Evolutionary conservation across 345 rosid genomes (phyloP), one percentile per base, ranked within the genome.

Genomic region (Salix udensis): DNA sequence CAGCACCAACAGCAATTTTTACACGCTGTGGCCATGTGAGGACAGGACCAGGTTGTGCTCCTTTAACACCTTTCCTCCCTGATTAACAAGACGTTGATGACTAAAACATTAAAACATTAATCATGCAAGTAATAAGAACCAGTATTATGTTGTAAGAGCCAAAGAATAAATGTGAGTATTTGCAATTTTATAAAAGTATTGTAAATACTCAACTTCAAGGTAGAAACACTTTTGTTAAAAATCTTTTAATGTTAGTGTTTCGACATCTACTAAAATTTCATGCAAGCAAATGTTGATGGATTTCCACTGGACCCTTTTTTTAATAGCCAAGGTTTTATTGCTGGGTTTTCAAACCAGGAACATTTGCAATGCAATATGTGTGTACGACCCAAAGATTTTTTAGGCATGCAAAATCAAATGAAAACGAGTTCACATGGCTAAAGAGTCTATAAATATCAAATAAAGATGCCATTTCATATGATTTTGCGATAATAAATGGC

Each of bases 11-110:
- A 70, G 98, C 98, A 77, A 93, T 91, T 83, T 93, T 93, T 39
- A 90, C 97, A 82, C 97, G 89, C 80, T 91, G 94, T n/a, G 85
- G 86, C 98, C 98, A 95, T 60, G 96, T 85, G 79, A 95, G 86
- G 62, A 91, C 87, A 31, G 91, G 86, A 85, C 97, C 96, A 58
- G 92, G 89, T 73, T 85, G 89, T 58, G 97, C 96, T 71, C 97
- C 97, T 87, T 90, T 93, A 19, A 87, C 89, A 60, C 97, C 97
- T 88, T 95, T 95, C 82, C 86, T 87, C 39, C 81, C 77, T 81
- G 70, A 69, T 28, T 34, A 73, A 42, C 75, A 76, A 68, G 61
- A 23, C 6, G 39, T 50, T 7, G 58, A 75, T 16, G 48, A 21
- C 42, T 50, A 68, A 53, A 58, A 48, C 52, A 50, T n/a, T 50